Conservation (phyloP, 2,329 filamentous ascomycete species). For the Plectosphaerella sp. region DNA sequence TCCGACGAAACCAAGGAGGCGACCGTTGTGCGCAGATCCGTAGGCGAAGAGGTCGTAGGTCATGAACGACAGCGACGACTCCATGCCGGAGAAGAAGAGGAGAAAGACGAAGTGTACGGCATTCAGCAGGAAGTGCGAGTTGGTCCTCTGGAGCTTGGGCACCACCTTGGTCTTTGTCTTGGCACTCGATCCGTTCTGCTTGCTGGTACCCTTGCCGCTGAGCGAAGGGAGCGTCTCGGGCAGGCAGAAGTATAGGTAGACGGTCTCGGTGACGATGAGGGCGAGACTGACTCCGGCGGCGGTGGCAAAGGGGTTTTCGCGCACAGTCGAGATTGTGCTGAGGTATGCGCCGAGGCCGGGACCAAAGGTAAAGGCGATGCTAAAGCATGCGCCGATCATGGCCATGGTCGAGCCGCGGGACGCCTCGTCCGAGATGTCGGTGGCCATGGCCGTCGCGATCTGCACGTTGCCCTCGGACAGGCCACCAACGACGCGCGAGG, state of each 20-base stretch:
- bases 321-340: conserved; percentile 70
- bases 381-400: conserved; percentile 93
- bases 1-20: conserved; percentile 84
- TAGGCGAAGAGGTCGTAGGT: conserved; percentile 92
- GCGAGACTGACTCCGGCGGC: conserved; percentile 84
- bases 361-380: conserved; percentile 93
- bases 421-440: conserved; percentile 85
- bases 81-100: conserved; percentile 96
- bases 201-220: conserved; percentile 18
- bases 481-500: conserved; percentile 87
- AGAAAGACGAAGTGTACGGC: conserved; percentile 85
- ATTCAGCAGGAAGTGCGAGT: conserved; percentile 80
- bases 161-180: conserved; percentile 11
- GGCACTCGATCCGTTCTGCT: conserved; percentile 3
- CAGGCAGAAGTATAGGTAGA: conserved; percentile 78
- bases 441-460: conserved; percentile 91
- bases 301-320: conserved; percentile 88
- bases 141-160: conserved; percentile 54
- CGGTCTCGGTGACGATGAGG: conserved; percentile 80
- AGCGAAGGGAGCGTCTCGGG: conserved; percentile 78
- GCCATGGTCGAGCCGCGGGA: conserved; percentile 91
- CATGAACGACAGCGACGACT: conserved; percentile 96
- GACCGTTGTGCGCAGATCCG: conserved; percentile 73
- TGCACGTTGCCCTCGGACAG: conserved; percentile 97
- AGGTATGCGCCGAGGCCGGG: conserved; percentile 87